These are phyloP conservation scores for Tympanopsis confertula DNA, from an alignment of 2,329 filamentous ascomycete genomes.

Conservation along the genomic window DNA sequence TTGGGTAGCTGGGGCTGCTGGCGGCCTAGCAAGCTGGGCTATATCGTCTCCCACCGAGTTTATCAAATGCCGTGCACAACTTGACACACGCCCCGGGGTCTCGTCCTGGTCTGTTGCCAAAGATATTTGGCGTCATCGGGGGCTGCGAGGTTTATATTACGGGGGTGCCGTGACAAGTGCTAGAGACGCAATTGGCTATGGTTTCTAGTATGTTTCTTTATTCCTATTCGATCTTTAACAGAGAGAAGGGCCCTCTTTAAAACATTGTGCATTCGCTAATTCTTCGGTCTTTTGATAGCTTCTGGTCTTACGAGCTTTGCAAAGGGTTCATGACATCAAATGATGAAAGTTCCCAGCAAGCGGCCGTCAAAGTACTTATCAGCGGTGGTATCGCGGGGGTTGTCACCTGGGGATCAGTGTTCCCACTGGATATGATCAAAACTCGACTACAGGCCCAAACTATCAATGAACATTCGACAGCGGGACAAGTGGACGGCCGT, in stretches of 20 bases:
- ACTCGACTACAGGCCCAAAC: constrained; percentile 76
- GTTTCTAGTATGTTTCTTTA: constrained; percentile 51
- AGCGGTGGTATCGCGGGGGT: constrained; percentile 83
- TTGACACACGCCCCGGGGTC: constrained; percentile 27
- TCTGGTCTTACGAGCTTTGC: constrained; percentile 78
- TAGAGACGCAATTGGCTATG: constrained; percentile 84
- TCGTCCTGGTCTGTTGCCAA: constrained; percentile 56
- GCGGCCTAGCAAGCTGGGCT: constrained; percentile 74
- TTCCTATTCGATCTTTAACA: constrained; percentile 1
- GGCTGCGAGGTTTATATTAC: constrained; percentile 63
- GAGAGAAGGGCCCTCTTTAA: not conserved
- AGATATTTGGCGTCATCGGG: constrained; percentile 44
- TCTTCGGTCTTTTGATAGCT: constrained; percentile 28
- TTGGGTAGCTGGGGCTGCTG: constrained; percentile 69
- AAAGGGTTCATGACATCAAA: constrained; percentile 34
- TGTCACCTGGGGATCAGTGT: constrained; percentile 80
- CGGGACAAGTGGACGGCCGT: constrained; percentile 8
- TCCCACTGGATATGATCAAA: constrained; percentile 85
- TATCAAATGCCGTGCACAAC: constrained; percentile 78
- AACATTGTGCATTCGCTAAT: not conserved
- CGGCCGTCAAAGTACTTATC: constrained; percentile 55
- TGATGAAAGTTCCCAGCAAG: constrained; percentile 16
- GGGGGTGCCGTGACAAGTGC: constrained; percentile 73
- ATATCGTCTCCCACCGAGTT: constrained; percentile 83
- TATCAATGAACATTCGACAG: constrained; percentile 9